A percentile compares a stretch with the other conserved stretches of the same genome.
Conservation (phyloP, 768 basidiomycete species). For the Polyporus arcularius region DNA sequence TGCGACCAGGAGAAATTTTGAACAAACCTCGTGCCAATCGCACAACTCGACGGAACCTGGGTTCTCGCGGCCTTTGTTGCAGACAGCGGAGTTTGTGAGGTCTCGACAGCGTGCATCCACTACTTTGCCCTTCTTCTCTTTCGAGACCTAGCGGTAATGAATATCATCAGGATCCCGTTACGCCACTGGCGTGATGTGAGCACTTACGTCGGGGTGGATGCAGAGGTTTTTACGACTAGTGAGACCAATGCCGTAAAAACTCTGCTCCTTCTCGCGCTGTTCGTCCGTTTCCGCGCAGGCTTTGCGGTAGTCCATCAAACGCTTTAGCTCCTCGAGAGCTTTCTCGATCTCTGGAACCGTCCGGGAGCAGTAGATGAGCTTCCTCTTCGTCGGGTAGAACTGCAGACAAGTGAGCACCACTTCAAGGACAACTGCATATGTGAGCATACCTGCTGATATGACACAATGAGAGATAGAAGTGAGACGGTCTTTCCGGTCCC, state of each 20-base stretch:
- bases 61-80: constrained; percentile 80
- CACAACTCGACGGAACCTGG: constrained; percentile 93
- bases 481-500: constrained; percentile 99
- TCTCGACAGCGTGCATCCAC: constrained; percentile 98
- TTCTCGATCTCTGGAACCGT: constrained; percentile 99
- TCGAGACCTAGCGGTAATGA: constrained; percentile 65
- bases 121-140: constrained; percentile 97
- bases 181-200: too few species aligned
- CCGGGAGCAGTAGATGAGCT: constrained; percentile 97
- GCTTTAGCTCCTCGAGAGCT: constrained; percentile 91
- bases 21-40: constrained; percentile 87
- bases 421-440: background rate
- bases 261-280: constrained; percentile 73
- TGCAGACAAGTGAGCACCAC: constrained; percentile 35
- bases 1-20: background rate
- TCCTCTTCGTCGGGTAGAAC: constrained; percentile 91
- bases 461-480: constrained; percentile 91
- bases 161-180: background rate
- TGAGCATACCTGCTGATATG: constrained; percentile 84
- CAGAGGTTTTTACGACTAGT: constrained; percentile 97
- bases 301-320: constrained; percentile 88
- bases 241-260: constrained; percentile 86
- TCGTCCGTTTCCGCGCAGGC: constrained; percentile 71
- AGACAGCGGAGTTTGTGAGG: constrained; percentile 80
- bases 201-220: constrained; percentile 84